Base-by-base conservation (phyloP, 2,329 filamentous ascomycete genomes). In the Alternaria infectoria region DNA sequence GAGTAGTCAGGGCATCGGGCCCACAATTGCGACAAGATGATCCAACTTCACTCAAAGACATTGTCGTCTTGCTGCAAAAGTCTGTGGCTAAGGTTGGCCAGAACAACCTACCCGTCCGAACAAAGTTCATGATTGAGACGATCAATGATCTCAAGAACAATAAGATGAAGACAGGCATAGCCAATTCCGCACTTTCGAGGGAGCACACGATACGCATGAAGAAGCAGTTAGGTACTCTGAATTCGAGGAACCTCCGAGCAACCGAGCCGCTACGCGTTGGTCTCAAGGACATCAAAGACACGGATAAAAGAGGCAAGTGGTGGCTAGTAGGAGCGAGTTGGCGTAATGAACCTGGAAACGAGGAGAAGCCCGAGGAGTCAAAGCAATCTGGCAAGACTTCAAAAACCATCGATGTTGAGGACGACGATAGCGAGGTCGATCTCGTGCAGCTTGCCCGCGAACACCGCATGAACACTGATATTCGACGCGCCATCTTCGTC, bases 301-400 rank as follows among this genome's bases (percentile, higher is more conserved):
- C 91, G 0, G 91, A 95, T 44, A 95, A 91, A 76, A 92, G 90
- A 76, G 96, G 96, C 1, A 97, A 97, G 82, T 99, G 96, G 96
- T 99, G 96, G 96, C 88, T 98, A 19, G 92, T 98, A 6, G 96
- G 96, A 55, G 95, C 96, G n/a, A 97, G 93, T 79, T 97, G 95
- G 88, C 84, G 83, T 44, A 77, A 85, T 62, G 68, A 80, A 17
- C 69, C 61, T 12, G 81, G 82, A 17, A 70, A 67, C n/a, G 78
- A 80, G 26, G 69, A 74, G 59, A 67, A 62, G 62, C 69, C 57
- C 59, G 80, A 82, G 60, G 69, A 80, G 73, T 63, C 69, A 69
- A 32, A 80, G 73, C 76, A 81, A 54, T 32, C 61, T 11, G 26
- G 28, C 15, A 61, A 64, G 21, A 62, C 66, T 26, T 58, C 56